Evolutionary conservation across 192 early-diverging fungal species (phyloP).

Genomic region (Chytriomyces sp.): DNA sequence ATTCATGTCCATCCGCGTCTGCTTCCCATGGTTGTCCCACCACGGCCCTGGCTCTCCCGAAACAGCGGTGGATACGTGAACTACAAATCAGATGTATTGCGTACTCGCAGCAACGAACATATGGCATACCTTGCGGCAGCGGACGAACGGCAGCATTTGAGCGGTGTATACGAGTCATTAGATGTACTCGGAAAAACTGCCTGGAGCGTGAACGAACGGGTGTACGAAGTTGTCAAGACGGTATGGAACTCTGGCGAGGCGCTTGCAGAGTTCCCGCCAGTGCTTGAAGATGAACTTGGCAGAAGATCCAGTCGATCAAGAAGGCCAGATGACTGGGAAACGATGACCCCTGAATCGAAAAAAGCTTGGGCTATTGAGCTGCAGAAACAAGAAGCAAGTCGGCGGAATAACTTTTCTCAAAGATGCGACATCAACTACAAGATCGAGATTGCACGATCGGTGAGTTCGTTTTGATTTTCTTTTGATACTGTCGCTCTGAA

Average conservation of each 20-base stretch:
- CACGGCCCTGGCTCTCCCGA: slow-evolving; percentile 87
- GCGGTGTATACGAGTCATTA: slow-evolving; percentile 72
- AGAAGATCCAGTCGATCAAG: slow-evolving; percentile 29
- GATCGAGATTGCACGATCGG: slow-evolving; percentile 90
- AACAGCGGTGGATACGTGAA: slow-evolving; percentile 85
- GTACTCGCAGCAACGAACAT: slow-evolving; percentile 76
- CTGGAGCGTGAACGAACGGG: slow-evolving; percentile 86
- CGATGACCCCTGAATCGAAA: slow-evolving; percentile 54
- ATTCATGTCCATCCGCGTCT: slow-evolving; percentile 72
- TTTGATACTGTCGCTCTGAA: background rate
- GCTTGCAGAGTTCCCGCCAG: slow-evolving; percentile 65
- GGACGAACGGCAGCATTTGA: slow-evolving; percentile 74
- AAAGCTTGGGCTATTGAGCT: slow-evolving; percentile 43
- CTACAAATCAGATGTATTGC: slow-evolving; percentile 75
- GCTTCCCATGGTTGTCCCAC: slow-evolving; percentile 93
- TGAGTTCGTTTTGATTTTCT: slow-evolving; percentile 42
- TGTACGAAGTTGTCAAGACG: slow-evolving; percentile 78
- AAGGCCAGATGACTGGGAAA: slow-evolving; percentile 60
- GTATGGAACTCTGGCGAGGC: slow-evolving; percentile 85
- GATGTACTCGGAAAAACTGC: slow-evolving; percentile 86
- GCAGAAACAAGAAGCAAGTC: slow-evolving; percentile 41
- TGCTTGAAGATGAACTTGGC: slow-evolving; percentile 42
- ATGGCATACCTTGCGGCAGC: slow-evolving; percentile 78
- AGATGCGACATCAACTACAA: slow-evolving; percentile 94
- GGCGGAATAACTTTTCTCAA: slow-evolving; percentile 74